Evolutionary conservation across 345 rosid genomes (phyloP), one percentile per base, ranked within the genome.

Genomic region (Populus deltoides): DNA sequence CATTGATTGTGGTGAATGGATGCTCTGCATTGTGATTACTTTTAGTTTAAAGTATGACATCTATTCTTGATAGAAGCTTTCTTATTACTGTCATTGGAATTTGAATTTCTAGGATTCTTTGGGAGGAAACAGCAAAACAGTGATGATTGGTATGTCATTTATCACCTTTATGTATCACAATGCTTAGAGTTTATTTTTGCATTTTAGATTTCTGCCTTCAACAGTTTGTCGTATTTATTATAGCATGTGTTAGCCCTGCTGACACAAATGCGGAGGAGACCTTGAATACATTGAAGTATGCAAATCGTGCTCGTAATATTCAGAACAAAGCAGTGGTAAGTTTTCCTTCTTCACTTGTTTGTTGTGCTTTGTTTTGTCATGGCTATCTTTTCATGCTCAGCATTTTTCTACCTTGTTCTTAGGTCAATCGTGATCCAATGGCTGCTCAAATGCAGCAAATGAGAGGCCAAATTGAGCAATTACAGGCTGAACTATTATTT

Each of bases 161-260:
- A 76, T 65, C 11, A 27, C 22, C 7, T 69, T 63, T 15, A 51
- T 43, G 29, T 66, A 38, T 73, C 39, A 6, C 53, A 49, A 68
- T 24, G 59, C 41, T 24, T 74, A 16, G 1, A 31, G 63, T 24
- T 43, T 83, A 55, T 73, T 71, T 65, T 17, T 43, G 51, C 27
- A 57, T 15, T 17, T 49, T 8, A 33, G 11, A 2, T 45, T 17
- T 66, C 67, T 36, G 29, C 66, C 11, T 55, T 70, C 63, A 9
- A n/a, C 77, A 31, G 11, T 51, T 15, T 76, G 53, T 29, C 35
- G 24, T 70, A 41, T 63, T 38, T 68, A 75, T 70, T 80, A 80
- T 80, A 92, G 99, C 99, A 66, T 97, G 99, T 82, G 98, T 97
- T 72, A 97, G 99, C 82, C 99, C 98, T 81, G 98, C 98, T 67